Percentiles rank a stretch among this genome's conserved stretches.
phyloP scores from a whole-genome alignment of 495 filamentous ascomycete species.

The Aspergillus mulundensis region DNA sequence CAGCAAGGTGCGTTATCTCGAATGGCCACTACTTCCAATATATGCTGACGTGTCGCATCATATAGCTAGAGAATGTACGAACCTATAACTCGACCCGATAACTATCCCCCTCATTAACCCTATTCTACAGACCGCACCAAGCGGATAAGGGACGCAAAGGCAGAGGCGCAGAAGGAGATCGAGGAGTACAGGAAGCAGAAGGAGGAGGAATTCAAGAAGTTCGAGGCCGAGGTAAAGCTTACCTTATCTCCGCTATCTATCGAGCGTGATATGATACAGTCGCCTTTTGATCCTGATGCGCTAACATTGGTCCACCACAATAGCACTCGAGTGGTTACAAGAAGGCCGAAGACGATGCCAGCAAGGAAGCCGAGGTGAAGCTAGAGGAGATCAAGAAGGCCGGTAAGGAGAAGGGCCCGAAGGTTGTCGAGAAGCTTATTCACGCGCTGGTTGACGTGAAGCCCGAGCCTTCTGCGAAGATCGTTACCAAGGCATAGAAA shows the following conservation, averaged over 20 bases:
- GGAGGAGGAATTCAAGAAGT: constrained; percentile 92
- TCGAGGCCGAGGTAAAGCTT: constrained; percentile 75
- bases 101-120: background rate
- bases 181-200: constrained; percentile 88
- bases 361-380: constrained; percentile 74
- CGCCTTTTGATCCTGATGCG: background rate
- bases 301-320: constrained; percentile 13
- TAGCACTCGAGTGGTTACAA: constrained; percentile 87
- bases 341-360: constrained; percentile 79
- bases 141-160: constrained; percentile 89
- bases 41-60: constrained; percentile 30
- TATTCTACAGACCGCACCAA: constrained; percentile 84
- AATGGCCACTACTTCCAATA: background rate
- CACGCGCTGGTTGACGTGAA: constrained; percentile 74
- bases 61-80: constrained; percentile 70
- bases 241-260: background rate
- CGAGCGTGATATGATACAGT: background rate
- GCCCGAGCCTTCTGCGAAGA: constrained; percentile 61
- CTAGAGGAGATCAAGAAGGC: constrained; percentile 76
- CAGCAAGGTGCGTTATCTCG: constrained; percentile 65
- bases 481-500: constrained; percentile 37
- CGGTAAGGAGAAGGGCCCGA: constrained; percentile 69
- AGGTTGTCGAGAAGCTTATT: constrained; percentile 77
- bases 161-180: constrained; percentile 96
- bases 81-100: background rate